phyloP scores from a whole-genome alignment of 495 filamentous ascomycete species.

The Neurospora hispaniola region DNA sequence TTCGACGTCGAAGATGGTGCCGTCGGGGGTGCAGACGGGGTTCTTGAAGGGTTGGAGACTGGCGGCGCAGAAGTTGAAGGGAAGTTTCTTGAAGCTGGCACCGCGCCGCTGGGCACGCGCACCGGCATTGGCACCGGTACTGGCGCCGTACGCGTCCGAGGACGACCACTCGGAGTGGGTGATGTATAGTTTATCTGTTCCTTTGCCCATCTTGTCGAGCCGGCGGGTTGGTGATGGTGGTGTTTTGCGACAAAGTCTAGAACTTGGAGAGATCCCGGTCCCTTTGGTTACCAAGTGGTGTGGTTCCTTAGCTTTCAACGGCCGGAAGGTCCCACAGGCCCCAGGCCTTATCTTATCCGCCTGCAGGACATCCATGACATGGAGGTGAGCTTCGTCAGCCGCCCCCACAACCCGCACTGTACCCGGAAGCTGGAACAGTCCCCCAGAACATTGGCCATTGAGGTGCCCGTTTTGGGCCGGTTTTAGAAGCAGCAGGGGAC shows the following conservation, averaged over 20 bases:
- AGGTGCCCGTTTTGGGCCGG: not conserved
- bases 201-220: conserved; percentile 33
- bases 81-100: conserved; percentile 75
- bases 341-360: not conserved
- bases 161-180: conserved; percentile 97
- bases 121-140: conserved; percentile 57
- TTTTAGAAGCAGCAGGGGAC: not conserved
- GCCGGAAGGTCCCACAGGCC: too few species aligned
- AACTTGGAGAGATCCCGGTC: not conserved
- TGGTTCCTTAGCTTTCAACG: too few species aligned
- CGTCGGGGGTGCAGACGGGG: conserved; percentile 69
- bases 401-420: not conserved
- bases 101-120: conserved; percentile 36
- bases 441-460: not conserved
- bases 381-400: not conserved
- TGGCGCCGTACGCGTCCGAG: conserved; percentile 71
- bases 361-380: not conserved
- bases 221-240: not conserved
- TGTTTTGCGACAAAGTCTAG: not conserved
- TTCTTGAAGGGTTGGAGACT: conserved; percentile 85
- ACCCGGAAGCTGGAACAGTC: not conserved
- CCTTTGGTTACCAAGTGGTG: not conserved
- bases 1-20: conserved; percentile 77
- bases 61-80: conserved; percentile 97
- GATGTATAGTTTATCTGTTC: conserved; percentile 75